phyloP scores from a whole-genome alignment of 768 basidiomycete genomes.

The Mycena galericulata region DNA sequence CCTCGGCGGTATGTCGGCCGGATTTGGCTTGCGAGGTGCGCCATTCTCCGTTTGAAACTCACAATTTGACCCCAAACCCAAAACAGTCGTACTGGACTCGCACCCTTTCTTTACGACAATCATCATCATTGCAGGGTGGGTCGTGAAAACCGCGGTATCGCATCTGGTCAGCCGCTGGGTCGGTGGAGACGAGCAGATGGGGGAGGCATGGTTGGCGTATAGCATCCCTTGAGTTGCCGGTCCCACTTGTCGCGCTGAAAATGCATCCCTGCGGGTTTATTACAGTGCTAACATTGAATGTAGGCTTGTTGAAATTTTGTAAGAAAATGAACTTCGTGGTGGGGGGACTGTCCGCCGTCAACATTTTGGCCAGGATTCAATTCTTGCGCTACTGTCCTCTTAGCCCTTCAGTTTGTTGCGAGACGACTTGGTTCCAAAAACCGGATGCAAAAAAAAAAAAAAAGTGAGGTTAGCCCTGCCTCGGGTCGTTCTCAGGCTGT shows the following conservation, averaged over 20 bases:
- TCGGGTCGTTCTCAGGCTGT: too few species aligned
- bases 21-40: constrained; percentile 85
- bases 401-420: too few species aligned
- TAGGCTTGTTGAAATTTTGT: too few species aligned
- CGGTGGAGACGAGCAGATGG: constrained; percentile 64
- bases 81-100: constrained; percentile 83
- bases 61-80: background rate
- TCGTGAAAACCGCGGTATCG: constrained; percentile 72
- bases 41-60: constrained; percentile 4
- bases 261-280: background rate
- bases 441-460: too few species aligned
- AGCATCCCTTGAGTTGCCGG: constrained; percentile 70
- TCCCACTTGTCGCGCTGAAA: background rate
- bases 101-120: constrained; percentile 79
- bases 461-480: too few species aligned
- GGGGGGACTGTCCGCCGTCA: too few species aligned
- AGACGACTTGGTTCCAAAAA: too few species aligned
- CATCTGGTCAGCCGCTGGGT: constrained; percentile 75
- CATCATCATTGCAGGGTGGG: constrained; percentile 84
- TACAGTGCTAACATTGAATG: too few species aligned
- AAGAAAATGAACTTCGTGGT: too few species aligned
- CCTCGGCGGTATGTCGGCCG: constrained; percentile 88
- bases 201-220: constrained; percentile 84
- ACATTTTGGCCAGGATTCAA: too few species aligned
- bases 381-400: too few species aligned